phyloP scores from a whole-genome alignment of 176 grass and related monocot species.

The Olyra latifolia region DNA sequence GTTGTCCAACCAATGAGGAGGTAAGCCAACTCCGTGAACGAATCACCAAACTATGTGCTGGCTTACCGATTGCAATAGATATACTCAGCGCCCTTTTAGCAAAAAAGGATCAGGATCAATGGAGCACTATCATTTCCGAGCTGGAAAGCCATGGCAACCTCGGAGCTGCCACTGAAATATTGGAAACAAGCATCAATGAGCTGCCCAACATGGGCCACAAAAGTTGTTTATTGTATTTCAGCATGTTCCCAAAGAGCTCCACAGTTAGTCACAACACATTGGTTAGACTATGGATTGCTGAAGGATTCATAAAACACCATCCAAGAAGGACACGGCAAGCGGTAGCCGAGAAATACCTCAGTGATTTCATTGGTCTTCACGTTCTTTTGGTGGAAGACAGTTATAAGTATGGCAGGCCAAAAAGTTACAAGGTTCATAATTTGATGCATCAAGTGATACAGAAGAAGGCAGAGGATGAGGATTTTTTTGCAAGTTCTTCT shows the following conservation, averaged over 20 bases:
- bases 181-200: slow-evolving; percentile 16
- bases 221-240: slow-evolving; percentile 24
- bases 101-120: slow-evolving; percentile 9
- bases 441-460: slow-evolving; percentile 22
- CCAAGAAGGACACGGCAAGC: neutral
- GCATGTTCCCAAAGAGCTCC: slow-evolving; percentile 26
- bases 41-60: slow-evolving; percentile 19
- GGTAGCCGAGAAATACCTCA: neutral
- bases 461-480: slow-evolving; percentile 9
- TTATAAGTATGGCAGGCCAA: slow-evolving; percentile 18
- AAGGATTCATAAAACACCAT: slow-evolving; percentile 14
- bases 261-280: slow-evolving; percentile 18
- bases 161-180: slow-evolving; percentile 16
- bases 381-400: slow-evolving; percentile 15
- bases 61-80: slow-evolving; percentile 18
- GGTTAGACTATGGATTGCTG: slow-evolving; percentile 24
- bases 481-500: neutral
- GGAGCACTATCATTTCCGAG: neutral
- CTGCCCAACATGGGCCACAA: neutral
- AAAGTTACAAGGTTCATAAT: slow-evolving; percentile 29
- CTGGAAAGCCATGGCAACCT: neutral
- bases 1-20: neutral
- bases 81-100: neutral
- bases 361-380: neutral
- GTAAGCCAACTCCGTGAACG: neutral